Evolutionary conservation across 2,329 filamentous ascomycete genomes (phyloP).

Genomic region (Apiospora arundinis): DNA sequence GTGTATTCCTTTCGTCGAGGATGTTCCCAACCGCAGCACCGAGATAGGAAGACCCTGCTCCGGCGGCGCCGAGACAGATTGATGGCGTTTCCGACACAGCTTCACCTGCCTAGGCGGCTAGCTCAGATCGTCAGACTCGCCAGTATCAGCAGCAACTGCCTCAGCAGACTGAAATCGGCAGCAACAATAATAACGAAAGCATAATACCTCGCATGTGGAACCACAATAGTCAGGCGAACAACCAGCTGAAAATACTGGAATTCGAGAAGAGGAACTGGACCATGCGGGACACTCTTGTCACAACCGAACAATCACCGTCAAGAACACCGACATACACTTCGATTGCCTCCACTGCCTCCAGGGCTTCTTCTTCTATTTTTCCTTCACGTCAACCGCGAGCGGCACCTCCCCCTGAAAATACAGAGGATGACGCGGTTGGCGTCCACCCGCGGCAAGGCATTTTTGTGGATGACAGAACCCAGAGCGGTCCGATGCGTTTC

Average conservation of each 20-base stretch:
- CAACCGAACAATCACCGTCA: neutral
- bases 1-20: constrained; percentile 75
- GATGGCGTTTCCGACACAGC: neutral
- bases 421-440: neutral
- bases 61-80: constrained; percentile 32
- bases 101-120: constrained; percentile 13
- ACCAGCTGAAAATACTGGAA: neutral
- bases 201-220: no score
- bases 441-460: neutral
- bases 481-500: neutral
- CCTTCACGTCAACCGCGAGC: neutral
- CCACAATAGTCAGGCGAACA: neutral
- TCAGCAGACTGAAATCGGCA: neutral
- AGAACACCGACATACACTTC: neutral
- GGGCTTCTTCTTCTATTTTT: neutral
- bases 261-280: neutral
- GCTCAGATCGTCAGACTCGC: constrained; percentile 6
- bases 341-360: neutral
- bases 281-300: neutral
- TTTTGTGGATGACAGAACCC: neutral
- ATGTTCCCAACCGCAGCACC: constrained; percentile 66
- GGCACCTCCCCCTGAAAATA: neutral
- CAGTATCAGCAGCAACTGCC: neutral
- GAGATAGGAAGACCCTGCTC: constrained; percentile 28
- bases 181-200: neutral